Percentiles rank a stretch among this genome's conserved stretches.
These are phyloP conservation scores for Deakozyma indianensis DNA, from an alignment of 805 yeast species.

Conservation along the genomic window DNA sequence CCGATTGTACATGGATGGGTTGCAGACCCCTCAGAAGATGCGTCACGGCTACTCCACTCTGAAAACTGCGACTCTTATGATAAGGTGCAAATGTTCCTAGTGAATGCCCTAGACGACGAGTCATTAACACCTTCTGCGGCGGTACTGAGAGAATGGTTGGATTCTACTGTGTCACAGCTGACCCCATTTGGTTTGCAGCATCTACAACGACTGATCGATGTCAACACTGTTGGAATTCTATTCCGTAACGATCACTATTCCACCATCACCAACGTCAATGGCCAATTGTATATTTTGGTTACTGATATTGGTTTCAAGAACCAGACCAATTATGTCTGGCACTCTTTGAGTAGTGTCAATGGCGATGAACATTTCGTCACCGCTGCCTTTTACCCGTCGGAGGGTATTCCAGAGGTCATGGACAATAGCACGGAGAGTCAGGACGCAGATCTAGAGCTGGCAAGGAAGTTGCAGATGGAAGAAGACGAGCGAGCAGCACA, in stretches of 20 bases:
- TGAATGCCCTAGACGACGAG: conserved; percentile 20
- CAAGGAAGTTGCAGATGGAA: neutral
- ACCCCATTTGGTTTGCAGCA: conserved; percentile 49
- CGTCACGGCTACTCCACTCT: conserved; percentile 16
- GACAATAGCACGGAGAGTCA: neutral
- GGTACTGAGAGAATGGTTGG: conserved; percentile 12
- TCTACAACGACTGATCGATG: conserved; percentile 30
- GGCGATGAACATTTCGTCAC: conserved; percentile 33
- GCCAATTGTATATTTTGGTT: conserved; percentile 46
- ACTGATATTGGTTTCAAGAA: conserved; percentile 55
- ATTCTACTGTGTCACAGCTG: conserved; percentile 30
- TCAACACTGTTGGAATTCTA: conserved; percentile 49
- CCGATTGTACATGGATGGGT: conserved; percentile 78
- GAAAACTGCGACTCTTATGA: conserved; percentile 37
- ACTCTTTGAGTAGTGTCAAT: conserved; percentile 46
- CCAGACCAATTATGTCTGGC: conserved; percentile 61
- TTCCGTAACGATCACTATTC: conserved; percentile 86
- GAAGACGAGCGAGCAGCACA: neutral
- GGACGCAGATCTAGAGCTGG: neutral
- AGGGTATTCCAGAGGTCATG: neutral
- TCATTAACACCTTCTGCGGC: conserved; percentile 13
- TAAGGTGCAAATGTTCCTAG: conserved; percentile 41
- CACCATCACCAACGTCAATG: conserved; percentile 36
- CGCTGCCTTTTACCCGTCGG: neutral
- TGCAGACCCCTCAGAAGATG: conserved; percentile 23